These are phyloP conservation scores for Linanthus parryae DNA, from an alignment of 148 eudicot genomes.

Conservation along the genomic window DNA sequence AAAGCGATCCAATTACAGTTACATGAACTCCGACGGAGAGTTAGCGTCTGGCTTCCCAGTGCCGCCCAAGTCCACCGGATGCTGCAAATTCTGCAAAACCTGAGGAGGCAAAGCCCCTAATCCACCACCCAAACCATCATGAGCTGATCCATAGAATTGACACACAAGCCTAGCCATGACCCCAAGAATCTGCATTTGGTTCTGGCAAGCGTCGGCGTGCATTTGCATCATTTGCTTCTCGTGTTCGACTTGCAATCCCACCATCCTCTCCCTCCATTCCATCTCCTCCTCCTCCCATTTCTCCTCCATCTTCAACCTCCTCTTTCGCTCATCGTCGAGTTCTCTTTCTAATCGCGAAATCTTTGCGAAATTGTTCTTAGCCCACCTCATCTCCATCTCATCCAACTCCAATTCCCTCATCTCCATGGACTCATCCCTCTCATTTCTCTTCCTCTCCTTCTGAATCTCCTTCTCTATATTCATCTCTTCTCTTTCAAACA, in stretches of 20 bases:
- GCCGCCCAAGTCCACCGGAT: slow-evolving; percentile 63
- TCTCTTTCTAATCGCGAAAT: slow-evolving; percentile 40
- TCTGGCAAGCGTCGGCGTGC: slow-evolving; percentile 82
- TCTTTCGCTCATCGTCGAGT: slow-evolving; percentile 43
- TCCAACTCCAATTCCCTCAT: slow-evolving; percentile 48
- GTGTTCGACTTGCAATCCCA: slow-evolving; percentile 70
- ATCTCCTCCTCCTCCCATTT: slow-evolving; percentile 80
- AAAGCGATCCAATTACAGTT: slow-evolving; percentile 21
- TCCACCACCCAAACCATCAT: slow-evolving; percentile 61
- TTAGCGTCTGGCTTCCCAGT: slow-evolving; percentile 52
- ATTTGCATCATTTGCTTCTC: slow-evolving; percentile 93
- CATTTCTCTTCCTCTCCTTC: slow-evolving; percentile 27
- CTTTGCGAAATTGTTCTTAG: slow-evolving; percentile 47
- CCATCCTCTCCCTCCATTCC: slow-evolving; percentile 80
- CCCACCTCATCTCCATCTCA: slow-evolving; percentile 40
- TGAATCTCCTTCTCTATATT: slow-evolving; percentile 30
- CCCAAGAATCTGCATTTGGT: slow-evolving; percentile 75
- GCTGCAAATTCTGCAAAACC: slow-evolving; percentile 66
- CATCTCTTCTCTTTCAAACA: slow-evolving; percentile 22
- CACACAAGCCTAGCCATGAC: slow-evolving; percentile 62
- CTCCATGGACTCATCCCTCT: slow-evolving; percentile 34
- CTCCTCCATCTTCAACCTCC: slow-evolving; percentile 79
- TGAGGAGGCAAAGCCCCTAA: slow-evolving; percentile 56
- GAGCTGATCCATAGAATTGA: slow-evolving; percentile 60
- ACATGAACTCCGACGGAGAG: slow-evolving; percentile 69